phyloP scores from a whole-genome alignment of 2,329 filamentous ascomycete species.

The Fusarium sambucinum region DNA sequence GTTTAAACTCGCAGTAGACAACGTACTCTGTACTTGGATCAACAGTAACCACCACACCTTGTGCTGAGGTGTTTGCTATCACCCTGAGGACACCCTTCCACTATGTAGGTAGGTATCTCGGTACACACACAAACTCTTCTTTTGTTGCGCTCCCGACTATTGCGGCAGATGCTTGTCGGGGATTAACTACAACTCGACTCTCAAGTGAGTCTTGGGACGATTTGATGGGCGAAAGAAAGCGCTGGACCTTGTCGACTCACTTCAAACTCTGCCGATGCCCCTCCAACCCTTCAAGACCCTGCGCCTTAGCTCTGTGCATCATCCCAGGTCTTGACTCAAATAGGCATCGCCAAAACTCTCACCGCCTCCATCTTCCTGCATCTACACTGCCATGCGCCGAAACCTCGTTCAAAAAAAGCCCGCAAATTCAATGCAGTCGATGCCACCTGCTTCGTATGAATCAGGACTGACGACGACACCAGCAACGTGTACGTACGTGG shows the following conservation, averaged over 20 bases:
- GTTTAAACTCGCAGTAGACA: not conserved
- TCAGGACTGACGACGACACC: slow-evolving; percentile 30
- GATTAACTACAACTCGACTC: slow-evolving; percentile 24
- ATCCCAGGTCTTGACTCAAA: slow-evolving; percentile 43
- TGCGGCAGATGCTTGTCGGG: slow-evolving; percentile 11
- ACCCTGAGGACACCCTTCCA: slow-evolving; percentile 1
- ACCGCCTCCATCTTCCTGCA: slow-evolving; percentile 41
- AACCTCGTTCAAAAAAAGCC: slow-evolving; percentile 43
- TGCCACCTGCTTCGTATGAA: slow-evolving; percentile 30
- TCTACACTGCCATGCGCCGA: slow-evolving; percentile 28
- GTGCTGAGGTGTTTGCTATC: slow-evolving; percentile 32
- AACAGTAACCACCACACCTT: not conserved
- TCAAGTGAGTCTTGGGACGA: slow-evolving; percentile 5
- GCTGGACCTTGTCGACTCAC: not conserved
- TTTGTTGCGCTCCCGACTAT: not conserved
- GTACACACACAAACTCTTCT: not conserved
- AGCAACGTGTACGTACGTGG: slow-evolving; percentile 36
- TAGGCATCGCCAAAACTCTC: slow-evolving; percentile 46
- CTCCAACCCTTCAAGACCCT: slow-evolving; percentile 33
- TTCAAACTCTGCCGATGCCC: slow-evolving; percentile 20
- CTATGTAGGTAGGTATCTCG: not conserved
- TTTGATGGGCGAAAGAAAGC: slow-evolving; percentile 15
- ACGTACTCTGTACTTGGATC: slow-evolving; percentile 18
- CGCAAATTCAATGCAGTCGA: slow-evolving; percentile 39
- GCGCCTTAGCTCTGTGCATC: slow-evolving; percentile 45